Percentiles rank a stretch among this genome's conserved stretches.
These are phyloP conservation scores for Elaeagnus macrophylla DNA, from an alignment of 306 rosid genomes.

Conservation along the genomic window DNA sequence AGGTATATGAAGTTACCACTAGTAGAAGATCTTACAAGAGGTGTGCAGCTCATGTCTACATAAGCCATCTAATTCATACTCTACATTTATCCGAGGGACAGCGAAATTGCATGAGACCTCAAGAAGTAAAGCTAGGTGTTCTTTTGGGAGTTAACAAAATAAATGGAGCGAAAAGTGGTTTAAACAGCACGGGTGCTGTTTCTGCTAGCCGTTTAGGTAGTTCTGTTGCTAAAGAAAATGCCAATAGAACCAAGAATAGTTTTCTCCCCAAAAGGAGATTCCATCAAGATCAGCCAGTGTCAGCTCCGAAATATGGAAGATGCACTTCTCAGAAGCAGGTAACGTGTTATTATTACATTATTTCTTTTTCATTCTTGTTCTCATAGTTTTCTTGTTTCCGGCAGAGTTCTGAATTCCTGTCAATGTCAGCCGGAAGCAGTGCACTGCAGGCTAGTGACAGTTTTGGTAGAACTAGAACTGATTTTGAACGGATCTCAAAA, in stretches of 20 bases:
- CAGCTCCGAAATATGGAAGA: slow-evolving; percentile 9
- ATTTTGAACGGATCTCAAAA: slow-evolving; percentile 32
- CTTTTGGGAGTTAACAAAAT: slow-evolving; percentile 17
- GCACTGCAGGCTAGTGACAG: slow-evolving; percentile 28
- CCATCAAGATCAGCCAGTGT: slow-evolving; percentile 27
- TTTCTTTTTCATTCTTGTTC: slow-evolving; percentile 5
- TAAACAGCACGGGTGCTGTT: slow-evolving; percentile 16
- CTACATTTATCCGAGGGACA: slow-evolving; percentile 21
- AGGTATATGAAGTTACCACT: slow-evolving; percentile 23
- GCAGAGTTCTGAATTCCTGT: slow-evolving; percentile 60
- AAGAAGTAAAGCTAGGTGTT: slow-evolving; percentile 34
- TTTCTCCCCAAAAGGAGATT: slow-evolving; percentile 26
- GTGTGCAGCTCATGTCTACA: slow-evolving; percentile 61
- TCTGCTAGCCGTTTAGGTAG: slow-evolving; percentile 12
- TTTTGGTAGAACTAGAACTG: slow-evolving; percentile 26
- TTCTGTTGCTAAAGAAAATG: slow-evolving; percentile 13
- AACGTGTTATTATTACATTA: slow-evolving; percentile 4
- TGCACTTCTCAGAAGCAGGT: slow-evolving; percentile 49
- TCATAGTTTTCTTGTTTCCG: slow-evolving; percentile 20
- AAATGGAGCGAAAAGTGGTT: slow-evolving; percentile 13
- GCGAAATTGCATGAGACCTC: slow-evolving; percentile 19
- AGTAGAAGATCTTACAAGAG: slow-evolving; percentile 38
- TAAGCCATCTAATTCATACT: slow-evolving; percentile 41
- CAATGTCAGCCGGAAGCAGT: slow-evolving; percentile 41
- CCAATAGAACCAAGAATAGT: slow-evolving; percentile 26